Percentiles rank a stretch among this genome's conserved stretches.
phyloP scores from a whole-genome alignment of 352 stramenopile species.

The Aphanomyces cochlioides region DNA sequence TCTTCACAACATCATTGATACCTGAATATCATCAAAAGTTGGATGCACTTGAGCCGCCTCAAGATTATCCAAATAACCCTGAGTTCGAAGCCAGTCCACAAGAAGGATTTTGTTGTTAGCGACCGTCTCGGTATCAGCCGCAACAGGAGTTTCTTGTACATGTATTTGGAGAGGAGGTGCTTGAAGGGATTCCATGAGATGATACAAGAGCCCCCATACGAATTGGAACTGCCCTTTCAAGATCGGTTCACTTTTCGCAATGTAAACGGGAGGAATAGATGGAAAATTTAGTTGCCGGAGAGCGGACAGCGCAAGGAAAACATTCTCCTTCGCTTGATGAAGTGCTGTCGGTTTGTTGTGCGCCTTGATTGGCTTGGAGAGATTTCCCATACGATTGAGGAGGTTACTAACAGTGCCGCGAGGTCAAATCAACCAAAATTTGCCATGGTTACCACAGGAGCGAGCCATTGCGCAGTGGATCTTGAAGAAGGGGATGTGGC shows the following conservation, averaged over 20 bases:
- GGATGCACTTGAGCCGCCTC: neutral
- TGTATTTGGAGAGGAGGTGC: neutral
- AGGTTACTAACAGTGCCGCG: neutral
- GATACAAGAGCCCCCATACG: constrained; percentile 12
- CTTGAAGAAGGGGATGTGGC: neutral
- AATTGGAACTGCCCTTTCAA: constrained; percentile 10
- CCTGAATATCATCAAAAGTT: constrained; percentile 16
- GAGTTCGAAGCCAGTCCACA: constrained; percentile 5
- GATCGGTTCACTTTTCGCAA: neutral
- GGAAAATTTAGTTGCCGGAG: neutral
- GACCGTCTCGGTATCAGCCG: neutral
- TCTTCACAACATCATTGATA: neutral
- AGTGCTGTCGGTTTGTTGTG: neutral
- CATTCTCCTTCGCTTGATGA: constrained; percentile 17
- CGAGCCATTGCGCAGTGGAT: constrained; percentile 13
- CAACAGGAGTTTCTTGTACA: neutral
- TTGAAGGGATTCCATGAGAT: constrained; percentile 1
- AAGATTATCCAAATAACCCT: constrained; percentile 9
- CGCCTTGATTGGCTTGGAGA: neutral
- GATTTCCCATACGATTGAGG: constrained; percentile 1
- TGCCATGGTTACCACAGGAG: constrained; percentile 10
- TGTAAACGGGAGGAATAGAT: neutral
- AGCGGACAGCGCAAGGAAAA: neutral
- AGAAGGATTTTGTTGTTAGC: neutral
- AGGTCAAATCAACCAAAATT: neutral